Evolutionary conservation across 1,284 basidiomycete species (phyloP).

Genomic region (Melampsora abietis-canadensis): DNA sequence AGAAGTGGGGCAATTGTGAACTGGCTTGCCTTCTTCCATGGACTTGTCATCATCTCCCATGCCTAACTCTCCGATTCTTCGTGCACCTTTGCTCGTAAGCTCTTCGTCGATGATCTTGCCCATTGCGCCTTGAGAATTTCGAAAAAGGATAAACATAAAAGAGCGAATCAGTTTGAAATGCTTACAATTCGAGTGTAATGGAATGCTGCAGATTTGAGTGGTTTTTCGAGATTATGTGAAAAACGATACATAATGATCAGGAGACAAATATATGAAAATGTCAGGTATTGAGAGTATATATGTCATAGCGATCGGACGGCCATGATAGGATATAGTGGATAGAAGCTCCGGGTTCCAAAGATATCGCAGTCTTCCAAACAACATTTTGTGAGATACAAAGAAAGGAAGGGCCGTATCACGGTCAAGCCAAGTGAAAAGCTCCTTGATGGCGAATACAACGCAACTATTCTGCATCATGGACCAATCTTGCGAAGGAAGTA

Average conservation of each 20-base stretch:
- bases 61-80: conserved; percentile 82
- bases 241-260: not conserved
- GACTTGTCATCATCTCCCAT: conserved; percentile 99
- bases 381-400: no score
- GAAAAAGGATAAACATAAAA: conserved; percentile 52
- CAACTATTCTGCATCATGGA: no score
- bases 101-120: conserved; percentile 73
- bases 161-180: conserved; percentile 67
- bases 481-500: not conserved
- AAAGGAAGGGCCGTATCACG: no score
- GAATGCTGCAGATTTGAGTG: not conserved
- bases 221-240: not conserved
- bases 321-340: no score
- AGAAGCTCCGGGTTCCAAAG: no score
- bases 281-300: no score
- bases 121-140: conserved; percentile 60
- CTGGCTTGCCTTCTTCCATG: conserved; percentile 72
- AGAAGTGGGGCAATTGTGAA: not conserved
- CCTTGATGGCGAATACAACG: no score
- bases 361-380: no score
- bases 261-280: no score
- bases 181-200: conserved; percentile 61
- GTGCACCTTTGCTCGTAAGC: conserved; percentile 74
- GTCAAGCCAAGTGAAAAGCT: no score
- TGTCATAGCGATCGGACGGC: no score